Evolutionary conservation across 2,329 filamentous ascomycete species (phyloP), one percentile per base, ranked within the genome.

Genomic region (Alternaria sp.): DNA sequence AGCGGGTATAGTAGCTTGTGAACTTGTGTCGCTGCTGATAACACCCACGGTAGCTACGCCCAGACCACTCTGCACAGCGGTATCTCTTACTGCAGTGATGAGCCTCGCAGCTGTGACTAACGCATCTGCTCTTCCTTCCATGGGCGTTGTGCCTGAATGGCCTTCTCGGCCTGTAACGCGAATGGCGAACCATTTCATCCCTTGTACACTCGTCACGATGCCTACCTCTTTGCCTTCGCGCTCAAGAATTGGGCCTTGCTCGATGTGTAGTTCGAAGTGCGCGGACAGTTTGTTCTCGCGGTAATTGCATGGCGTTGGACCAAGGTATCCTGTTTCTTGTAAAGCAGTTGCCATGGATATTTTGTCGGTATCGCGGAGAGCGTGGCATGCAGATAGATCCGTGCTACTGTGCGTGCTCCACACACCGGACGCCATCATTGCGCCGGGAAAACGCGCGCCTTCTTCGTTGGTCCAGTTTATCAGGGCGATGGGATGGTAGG

Each of bases 391-490:
- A 23, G 73, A 61, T 1, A 80, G 49, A 9, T 63, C 58, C 1
- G 73, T 72, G 9, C 82, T 83, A 21, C 84, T 89, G 0, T 90
- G 88, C 8, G 70, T 74, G 17, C 72, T 74, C 91, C 91, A 94
- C 9, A 93, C 91, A 1, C 90, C 91, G 0, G 90, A 93, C 0
- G 88, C 83, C 56, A 91, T 83, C 88, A 92, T 93, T 21, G 88
- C 90, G 32, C 88, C 88, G 0, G 91, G 91, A 67, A 93, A 94
- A 0, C 91, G 86, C 1, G 91, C 91, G 2, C 91, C 91, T 80
- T 95, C 92, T 81, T 94, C 92, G 73, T 92, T 92, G 1, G 90
- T 93, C 90, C 90, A 92, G 73, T 93, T 91, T 8, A 93, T 86
- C 3, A 93, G 85, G 0, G 90, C 91, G 0, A 93, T 83, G 1